Evolutionary conservation across 2,329 filamentous ascomycete species (phyloP), one percentile per base, ranked within the genome.

Genomic region (Beauveria australis): DNA sequence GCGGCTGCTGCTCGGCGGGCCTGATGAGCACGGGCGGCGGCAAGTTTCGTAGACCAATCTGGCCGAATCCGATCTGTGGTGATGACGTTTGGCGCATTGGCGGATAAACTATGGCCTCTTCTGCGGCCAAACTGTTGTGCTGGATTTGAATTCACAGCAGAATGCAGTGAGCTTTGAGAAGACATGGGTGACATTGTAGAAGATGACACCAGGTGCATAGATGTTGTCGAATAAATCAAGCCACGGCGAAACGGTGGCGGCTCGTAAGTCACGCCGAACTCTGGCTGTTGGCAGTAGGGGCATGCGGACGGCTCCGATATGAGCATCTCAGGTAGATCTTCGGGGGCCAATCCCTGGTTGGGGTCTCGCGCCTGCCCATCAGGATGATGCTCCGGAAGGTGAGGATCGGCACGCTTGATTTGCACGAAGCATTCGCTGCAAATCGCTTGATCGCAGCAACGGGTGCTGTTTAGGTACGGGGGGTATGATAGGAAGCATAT

Each of bases 401-500:
- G 91, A 10, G 92, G 92, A 65, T 99, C 93, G 4, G 92, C 87
- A 47, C 94, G 85, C 73, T 97, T 97, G 72, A 99, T 99, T 73
- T 99, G 94, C 4, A 99, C 94, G 69, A 99, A 99, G 73, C 94
- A 99, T 76, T 99, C 94, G 47, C 92, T 97, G 75, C 94, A 99
- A 64, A 99, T 97, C 6, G 89, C 82, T 72, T 99, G 94, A 68
- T 96, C 92, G 73, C 94, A 99, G 72, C 94, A 99, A 66, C 94
- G 82, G 0, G 94, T 99, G 65, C 87, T 89, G 75, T 99, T 99
- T 33, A 99, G 81, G 70, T 95, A 95, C 3, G 92, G 92, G 0
- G 94, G 94, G 66, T 97, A 99, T 67, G 92, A 95, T 58, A 97
- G 79, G 72, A 97, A 96, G 77, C 94, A 99, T 64, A 99, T 96